Conservation (phyloP, 768 basidiomycete species). For the Boletus subcaerulescens region DNA sequence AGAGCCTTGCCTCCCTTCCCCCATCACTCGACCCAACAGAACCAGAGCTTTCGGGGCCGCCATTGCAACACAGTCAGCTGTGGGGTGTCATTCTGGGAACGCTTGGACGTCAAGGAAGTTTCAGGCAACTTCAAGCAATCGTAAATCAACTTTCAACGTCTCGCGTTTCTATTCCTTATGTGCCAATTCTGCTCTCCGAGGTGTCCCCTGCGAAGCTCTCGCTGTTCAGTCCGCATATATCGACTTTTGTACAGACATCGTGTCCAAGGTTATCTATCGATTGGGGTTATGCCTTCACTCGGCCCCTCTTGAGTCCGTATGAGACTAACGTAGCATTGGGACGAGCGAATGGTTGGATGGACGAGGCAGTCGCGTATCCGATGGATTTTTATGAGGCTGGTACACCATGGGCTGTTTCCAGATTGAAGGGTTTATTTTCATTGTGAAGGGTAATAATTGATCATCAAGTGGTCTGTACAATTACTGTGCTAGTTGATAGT, state of each 20-base stretch:
- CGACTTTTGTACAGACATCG: conserved; percentile 92
- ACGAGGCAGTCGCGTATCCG: conserved; percentile 56
- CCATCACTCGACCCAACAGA: conserved; percentile 6
- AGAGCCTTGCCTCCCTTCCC: conserved; percentile 47
- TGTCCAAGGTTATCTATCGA: conserved; percentile 97
- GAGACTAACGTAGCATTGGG: conserved; percentile 86
- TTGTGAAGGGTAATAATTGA: conserved; percentile 29
- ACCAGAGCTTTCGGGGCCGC: conserved; percentile 5
- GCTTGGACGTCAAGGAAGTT: conserved; percentile 89
- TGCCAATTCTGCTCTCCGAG: conserved; percentile 93
- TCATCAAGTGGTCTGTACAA: background rate
- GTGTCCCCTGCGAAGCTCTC: conserved; percentile 93
- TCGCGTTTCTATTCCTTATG: conserved; percentile 59
- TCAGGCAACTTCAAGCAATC: conserved; percentile 86
- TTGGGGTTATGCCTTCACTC: conserved; percentile 96
- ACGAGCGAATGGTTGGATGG: conserved; percentile 64
- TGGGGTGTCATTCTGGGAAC: conserved; percentile 97
- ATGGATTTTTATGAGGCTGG: conserved; percentile 96
- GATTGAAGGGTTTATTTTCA: conserved; percentile 51
- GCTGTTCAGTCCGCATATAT: conserved; percentile 76
- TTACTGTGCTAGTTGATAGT: background rate
- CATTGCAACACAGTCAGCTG: conserved; percentile 31
- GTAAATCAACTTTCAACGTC: conserved; percentile 63
- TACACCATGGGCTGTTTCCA: conserved; percentile 71
- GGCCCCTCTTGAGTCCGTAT: conserved; percentile 88